These are phyloP conservation scores for Entomortierella parvispora DNA, from an alignment of 192 early-diverging fungal genomes.

Conservation along the genomic window DNA sequence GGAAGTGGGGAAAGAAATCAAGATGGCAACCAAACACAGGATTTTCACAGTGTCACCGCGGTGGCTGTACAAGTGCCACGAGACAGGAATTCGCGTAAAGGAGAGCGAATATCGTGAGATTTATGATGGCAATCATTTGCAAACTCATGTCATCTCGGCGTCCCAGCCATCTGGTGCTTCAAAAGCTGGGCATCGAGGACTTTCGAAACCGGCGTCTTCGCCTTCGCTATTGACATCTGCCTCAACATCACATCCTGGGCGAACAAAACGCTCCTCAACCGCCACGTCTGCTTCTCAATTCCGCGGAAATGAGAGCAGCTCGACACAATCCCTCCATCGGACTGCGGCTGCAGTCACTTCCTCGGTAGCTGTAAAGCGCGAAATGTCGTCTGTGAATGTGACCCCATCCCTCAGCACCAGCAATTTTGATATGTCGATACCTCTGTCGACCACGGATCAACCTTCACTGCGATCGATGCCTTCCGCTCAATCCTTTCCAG, in stretches of 20 bases:
- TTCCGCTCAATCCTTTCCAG: background rate
- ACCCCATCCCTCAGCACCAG: too few species aligned
- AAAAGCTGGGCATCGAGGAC: too few species aligned
- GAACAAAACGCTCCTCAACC: constrained; percentile 8
- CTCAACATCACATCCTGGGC: background rate
- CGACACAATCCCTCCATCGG: too few species aligned
- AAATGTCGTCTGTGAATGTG: too few species aligned
- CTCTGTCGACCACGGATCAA: too few species aligned
- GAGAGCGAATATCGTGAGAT: constrained; percentile 31
- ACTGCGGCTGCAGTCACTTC: too few species aligned
- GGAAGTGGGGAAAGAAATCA: constrained; percentile 12
- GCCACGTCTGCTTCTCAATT: background rate
- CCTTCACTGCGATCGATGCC: too few species aligned
- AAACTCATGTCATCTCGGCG: background rate
- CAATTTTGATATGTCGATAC: too few species aligned
- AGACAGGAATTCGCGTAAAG: constrained; percentile 19
- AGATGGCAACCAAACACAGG: constrained; percentile 8
- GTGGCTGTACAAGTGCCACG: constrained; percentile 30
- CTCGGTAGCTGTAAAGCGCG: too few species aligned
- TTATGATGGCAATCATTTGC: constrained; percentile 23
- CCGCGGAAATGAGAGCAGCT: too few species aligned
- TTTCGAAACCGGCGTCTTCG: constrained; percentile 1
- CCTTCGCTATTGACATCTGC: background rate
- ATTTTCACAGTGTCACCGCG: constrained; percentile 10
- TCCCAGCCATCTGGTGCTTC: too few species aligned